Evolutionary conservation across 805 yeast genomes (phyloP), one percentile per base, ranked within the genome.

Genomic region (Ogataea kodamae): DNA sequence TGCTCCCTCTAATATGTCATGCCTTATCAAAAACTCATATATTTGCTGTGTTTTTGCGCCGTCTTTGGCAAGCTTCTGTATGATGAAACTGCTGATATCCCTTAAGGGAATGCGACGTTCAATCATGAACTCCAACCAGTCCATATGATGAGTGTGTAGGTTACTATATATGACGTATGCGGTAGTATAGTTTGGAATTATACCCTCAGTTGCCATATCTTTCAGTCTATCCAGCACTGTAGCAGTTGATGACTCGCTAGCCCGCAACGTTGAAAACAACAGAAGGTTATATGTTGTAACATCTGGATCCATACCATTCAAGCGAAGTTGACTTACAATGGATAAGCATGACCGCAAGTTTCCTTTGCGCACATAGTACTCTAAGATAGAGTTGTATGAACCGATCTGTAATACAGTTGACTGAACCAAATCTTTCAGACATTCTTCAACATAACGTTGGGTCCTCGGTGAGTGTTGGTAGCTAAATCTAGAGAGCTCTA

Each of bases 261-360:
- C 20, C 22, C 27, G 23, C 22, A 44, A 32, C 7, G 37, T 15
- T 3, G 37, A 15, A 14, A 40, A 33, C 5, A 46, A 26, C 6
- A 43, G 11, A 16, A 46, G 16, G 28, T 43, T 46, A 21, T 24
- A 41, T 5, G 43, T 39, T 22, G 30, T 25, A 13, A 33, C 26
- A 24, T 32, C 24, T 7, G 43, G 39, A 2, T 18, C 8, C 7
- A 23, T 16, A 9, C 21, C 18, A 19, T 12, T 19, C 7, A 21
- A 9, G 2, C 31, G 26, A 43, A 37, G 37, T 10, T 40, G 32
- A 8, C 28, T 33, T 14, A 10, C 16, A 16, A 17, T 33, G 22
- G 22, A 42, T 18, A 18, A 31, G 11, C 19, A 15, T 26, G 18
- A 33, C 28, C 7, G 15, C 9, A 18, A 11, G 25, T 18, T 6